A percentile compares a stretch with the other conserved stretches of the same genome.
Conservation (phyloP, 495 filamentous ascomycete species). For the Talaromyces ruber region DNA sequence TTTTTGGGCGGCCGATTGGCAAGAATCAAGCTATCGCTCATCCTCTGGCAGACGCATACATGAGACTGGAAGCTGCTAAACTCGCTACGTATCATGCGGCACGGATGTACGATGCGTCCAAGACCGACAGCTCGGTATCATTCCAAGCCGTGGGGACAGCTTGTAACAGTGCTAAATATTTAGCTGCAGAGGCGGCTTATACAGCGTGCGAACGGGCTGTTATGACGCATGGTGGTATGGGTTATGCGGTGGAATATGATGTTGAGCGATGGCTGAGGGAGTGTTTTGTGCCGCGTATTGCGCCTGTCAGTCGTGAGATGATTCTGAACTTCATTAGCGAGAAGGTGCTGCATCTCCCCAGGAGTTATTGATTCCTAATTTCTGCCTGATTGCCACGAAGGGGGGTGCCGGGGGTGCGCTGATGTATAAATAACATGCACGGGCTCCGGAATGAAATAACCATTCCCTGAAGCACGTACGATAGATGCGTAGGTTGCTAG, state of each 20-base stretch:
- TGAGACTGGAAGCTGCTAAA: slow-evolving; percentile 63
- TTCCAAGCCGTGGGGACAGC: slow-evolving; percentile 61
- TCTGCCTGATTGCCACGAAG: too few relatives aligned
- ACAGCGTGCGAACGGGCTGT: slow-evolving; percentile 52
- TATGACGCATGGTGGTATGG: slow-evolving; percentile 55
- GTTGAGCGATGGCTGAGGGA: slow-evolving; percentile 61
- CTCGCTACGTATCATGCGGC: slow-evolving; percentile 61
- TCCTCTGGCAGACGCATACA: slow-evolving; percentile 55
- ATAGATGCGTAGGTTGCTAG: too few relatives aligned
- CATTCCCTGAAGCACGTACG: too few relatives aligned
- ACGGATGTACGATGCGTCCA: slow-evolving; percentile 47
- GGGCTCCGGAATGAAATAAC: too few relatives aligned
- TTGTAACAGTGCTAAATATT: slow-evolving; percentile 58
- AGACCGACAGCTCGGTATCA: slow-evolving; percentile 43
- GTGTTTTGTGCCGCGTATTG: slow-evolving; percentile 57
- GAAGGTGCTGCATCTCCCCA: slow-evolving; percentile 43
- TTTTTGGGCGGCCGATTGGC: slow-evolving; percentile 57
- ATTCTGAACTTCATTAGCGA: slow-evolving; percentile 61
- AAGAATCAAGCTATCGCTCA: slow-evolving; percentile 59
- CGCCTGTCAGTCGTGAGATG: slow-evolving; percentile 62
- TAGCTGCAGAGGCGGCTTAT: slow-evolving; percentile 62
- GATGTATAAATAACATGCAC: too few relatives aligned
- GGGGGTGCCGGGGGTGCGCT: too few relatives aligned
- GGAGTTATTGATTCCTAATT: slow-evolving; percentile 35
- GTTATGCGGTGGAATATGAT: slow-evolving; percentile 59